Evolutionary conservation across 345 rosid genomes (phyloP).

Genomic region (Jatropha curcas): DNA sequence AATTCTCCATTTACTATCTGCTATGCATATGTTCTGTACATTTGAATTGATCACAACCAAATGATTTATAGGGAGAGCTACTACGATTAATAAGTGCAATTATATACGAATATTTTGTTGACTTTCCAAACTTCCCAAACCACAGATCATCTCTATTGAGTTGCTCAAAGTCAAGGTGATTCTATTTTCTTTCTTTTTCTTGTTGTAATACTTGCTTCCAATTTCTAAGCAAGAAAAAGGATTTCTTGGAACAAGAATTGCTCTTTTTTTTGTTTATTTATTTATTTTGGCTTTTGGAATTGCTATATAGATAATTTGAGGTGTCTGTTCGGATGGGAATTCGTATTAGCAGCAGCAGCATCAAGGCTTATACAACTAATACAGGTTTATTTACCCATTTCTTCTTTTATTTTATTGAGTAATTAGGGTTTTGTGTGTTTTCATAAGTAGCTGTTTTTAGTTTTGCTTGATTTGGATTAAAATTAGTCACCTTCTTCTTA

Average conservation of each 20-base stretch:
- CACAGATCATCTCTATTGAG: too few relatives aligned
- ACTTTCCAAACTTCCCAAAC: too few relatives aligned
- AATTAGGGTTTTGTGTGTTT: not conserved
- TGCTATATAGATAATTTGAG: not conserved
- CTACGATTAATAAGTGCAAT: too few relatives aligned
- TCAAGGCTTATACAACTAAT: slow-evolving; percentile 72
- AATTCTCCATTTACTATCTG: too few relatives aligned
- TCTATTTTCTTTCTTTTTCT: too few relatives aligned
- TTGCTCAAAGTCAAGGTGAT: not conserved
- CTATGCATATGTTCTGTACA: too few relatives aligned
- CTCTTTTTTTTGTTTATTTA: slow-evolving; percentile 4
- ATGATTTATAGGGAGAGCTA: too few relatives aligned
- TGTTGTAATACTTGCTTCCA: too few relatives aligned
- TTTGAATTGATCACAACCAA: too few relatives aligned
- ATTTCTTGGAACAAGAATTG: slow-evolving; percentile 14
- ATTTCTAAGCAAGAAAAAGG: not conserved
- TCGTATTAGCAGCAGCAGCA: slow-evolving; percentile 80
- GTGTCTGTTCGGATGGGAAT: slow-evolving; percentile 60
- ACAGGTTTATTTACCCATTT: slow-evolving; percentile 48
- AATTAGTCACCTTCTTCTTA: not conserved
- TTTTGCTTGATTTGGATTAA: too few relatives aligned
- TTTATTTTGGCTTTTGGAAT: not conserved
- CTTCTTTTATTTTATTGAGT: not conserved
- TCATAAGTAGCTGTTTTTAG: too few relatives aligned
- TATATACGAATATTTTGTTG: too few relatives aligned